phyloP scores from a whole-genome alignment of 805 yeast genomes.

The Candida pini region DNA sequence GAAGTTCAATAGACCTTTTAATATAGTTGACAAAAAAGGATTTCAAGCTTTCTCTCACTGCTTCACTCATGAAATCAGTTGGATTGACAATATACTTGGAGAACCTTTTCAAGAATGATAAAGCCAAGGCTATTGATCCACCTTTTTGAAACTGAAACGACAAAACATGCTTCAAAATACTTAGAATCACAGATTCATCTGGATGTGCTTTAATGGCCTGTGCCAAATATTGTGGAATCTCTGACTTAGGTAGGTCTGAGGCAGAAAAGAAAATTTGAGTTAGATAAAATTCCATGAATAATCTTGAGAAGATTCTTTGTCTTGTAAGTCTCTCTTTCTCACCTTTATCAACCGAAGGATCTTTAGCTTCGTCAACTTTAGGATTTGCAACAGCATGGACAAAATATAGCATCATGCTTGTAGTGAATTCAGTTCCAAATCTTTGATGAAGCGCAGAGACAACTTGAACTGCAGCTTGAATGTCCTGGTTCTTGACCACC shows the following conservation, averaged over 20 bases:
- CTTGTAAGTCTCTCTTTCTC: slow-evolving; percentile 34
- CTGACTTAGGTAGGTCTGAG: slow-evolving; percentile 35
- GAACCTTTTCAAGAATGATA: slow-evolving; percentile 46
- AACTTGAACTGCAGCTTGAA: slow-evolving; percentile 59
- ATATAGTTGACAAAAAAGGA: slow-evolving; percentile 39
- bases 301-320: slow-evolving; percentile 42
- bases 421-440: slow-evolving; percentile 50
- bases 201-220: slow-evolving; percentile 26
- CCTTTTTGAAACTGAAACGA: slow-evolving; percentile 31
- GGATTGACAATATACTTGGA: slow-evolving; percentile 29
- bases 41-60: slow-evolving; percentile 24
- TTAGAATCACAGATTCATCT: slow-evolving; percentile 35
- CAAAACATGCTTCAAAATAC: slow-evolving; percentile 39
- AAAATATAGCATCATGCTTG: slow-evolving; percentile 37
- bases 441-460: slow-evolving; percentile 74
- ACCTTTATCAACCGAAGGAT: slow-evolving; percentile 35
- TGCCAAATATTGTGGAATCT: slow-evolving; percentile 39
- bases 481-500: slow-evolving; percentile 50
- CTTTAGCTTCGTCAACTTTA: slow-evolving; percentile 16
- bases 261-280: slow-evolving; percentile 49
- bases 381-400: slow-evolving; percentile 36
- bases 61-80: slow-evolving; percentile 24
- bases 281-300: slow-evolving; percentile 53
- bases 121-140: slow-evolving; percentile 32
- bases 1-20: slow-evolving; percentile 33